Evolutionary conservation across 768 basidiomycete genomes (phyloP), one percentile per base, ranked within the genome.

Genomic region (Suillus cothurnatus): DNA sequence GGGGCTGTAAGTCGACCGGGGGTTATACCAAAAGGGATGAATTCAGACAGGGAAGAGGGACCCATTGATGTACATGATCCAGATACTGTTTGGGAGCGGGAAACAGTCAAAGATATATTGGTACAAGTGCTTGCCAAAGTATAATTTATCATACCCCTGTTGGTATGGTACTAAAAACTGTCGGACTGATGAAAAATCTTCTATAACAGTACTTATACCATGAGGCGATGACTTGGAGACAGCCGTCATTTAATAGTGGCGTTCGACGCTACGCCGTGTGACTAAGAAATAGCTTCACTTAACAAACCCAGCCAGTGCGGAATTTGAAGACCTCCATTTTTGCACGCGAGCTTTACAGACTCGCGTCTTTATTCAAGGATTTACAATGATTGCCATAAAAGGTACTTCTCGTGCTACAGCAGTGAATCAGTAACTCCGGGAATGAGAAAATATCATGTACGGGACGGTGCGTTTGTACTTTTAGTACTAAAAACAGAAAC

Each of bases 91-190:
- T 84, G 68, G 83, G 83, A 76, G 68, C 77, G 76, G 70, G 76
- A 76, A 67, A 89, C 86, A 15, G 83, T 91, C 17, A 91, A 91
- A 73, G 87, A 88, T 68, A 84, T 91, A 28, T 73, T 92, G 61
- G 86, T 91, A 2, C 77, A 81, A 41, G 82, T 90, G 36, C 72
- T 89, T 67, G 76, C 82, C 1, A 82, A 85, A 52, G 86, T 88
- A 21, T 85, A 66, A 74, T 15, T 32, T 56, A 28, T 9, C 43
- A 34, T 57, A 56, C 7, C 53, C 28, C 41, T n/a, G 28, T 41
- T 64, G 61, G 50, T 39, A 62, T 21, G n/a, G 56, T 28, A 59
- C 15, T 63, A 31, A 32, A 6, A 21, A 17, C 19, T 57, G 43
- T 36, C 17, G 28, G 39, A 28, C 36, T n/a, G 15, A 34, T 28